Percentiles rank a stretch among this genome's conserved stretches.
These are phyloP conservation scores for Skeletonema potamos DNA, from an alignment of 108 stramenopile species.

Conservation along the genomic window DNA sequence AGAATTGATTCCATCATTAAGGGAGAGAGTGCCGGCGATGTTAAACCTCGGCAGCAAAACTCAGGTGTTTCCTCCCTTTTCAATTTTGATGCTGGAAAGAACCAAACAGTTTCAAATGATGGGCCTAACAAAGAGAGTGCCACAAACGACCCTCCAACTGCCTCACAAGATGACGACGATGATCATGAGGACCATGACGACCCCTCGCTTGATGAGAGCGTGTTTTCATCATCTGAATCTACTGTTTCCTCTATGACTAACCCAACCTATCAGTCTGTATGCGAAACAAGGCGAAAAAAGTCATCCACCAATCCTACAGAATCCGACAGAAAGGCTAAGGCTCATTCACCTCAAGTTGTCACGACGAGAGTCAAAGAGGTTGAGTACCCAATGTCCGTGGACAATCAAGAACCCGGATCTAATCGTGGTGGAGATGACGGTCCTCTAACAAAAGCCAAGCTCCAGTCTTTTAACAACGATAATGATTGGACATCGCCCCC, in stretches of 20 bases:
- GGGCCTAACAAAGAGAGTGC: background rate
- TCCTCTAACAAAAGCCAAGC: background rate
- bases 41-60: background rate
- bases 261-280: constrained; percentile 52
- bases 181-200: constrained; percentile 7
- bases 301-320: background rate
- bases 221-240: constrained; percentile 48
- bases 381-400: background rate
- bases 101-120: background rate
- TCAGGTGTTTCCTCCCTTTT: background rate
- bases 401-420: background rate
- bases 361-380: background rate
- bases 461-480: background rate
- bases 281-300: background rate
- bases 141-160: background rate
- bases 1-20: constrained; percentile 78
- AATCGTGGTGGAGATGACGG: background rate
- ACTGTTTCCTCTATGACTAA: constrained; percentile 80
- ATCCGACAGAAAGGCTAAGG: background rate
- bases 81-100: background rate
- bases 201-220: constrained; percentile 18
- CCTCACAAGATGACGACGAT: background rate
- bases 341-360: background rate
- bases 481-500: background rate
- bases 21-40: constrained; percentile 39